Evolutionary conservation across 768 basidiomycete species (phyloP), one percentile per base, ranked within the genome.

Genomic region (Hypholoma sublateritium): DNA sequence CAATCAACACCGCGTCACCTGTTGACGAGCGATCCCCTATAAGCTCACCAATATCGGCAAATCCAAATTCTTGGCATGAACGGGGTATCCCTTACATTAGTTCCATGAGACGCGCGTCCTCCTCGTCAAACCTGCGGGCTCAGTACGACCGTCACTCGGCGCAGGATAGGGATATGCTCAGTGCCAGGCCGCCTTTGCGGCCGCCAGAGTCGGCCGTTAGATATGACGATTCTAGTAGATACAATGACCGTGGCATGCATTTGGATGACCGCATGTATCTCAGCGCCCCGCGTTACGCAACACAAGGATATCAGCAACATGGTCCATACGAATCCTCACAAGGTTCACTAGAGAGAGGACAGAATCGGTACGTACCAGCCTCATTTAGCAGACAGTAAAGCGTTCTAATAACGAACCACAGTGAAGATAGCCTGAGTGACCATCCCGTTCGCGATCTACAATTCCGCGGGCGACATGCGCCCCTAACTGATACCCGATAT

Each of bases 91-190:
- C 65, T 41, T 62, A 53, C 48, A 54, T 65, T n/a, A 62, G 62
- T 49, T 52, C 61, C 9, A 59, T 64, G 47, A 59, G 61, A 19
- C 52, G 59, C 21, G 62, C 64, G 6, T 63, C 60, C 16, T 63
- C 60, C 16, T 63, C 49, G 46, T 64, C 59, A 13, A 62, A 50
- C 41, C 28, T 65, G 16, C n/a, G 5, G 11, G 13, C 28, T 21
- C 53, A 35, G 5, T 28, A 19, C 21, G 21, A 42, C 39, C 51
- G 24, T 35, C 24, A 41, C 19, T 6, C 34, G 34, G 24, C 6
- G 32, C 14, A 35, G 19, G 13, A 25, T 16, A 19, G 22, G 19
- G 43, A 22, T 17, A n/a, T 21, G 21, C 13, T 22, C 34, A 45
- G 34, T n/a, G 14, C 34, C 13, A 53, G 16, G 13, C 43, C 7